Evolutionary conservation across 352 stramenopile species (phyloP), one percentile per base, ranked within the genome.

Genomic region (Thalassiosira exigua): DNA sequence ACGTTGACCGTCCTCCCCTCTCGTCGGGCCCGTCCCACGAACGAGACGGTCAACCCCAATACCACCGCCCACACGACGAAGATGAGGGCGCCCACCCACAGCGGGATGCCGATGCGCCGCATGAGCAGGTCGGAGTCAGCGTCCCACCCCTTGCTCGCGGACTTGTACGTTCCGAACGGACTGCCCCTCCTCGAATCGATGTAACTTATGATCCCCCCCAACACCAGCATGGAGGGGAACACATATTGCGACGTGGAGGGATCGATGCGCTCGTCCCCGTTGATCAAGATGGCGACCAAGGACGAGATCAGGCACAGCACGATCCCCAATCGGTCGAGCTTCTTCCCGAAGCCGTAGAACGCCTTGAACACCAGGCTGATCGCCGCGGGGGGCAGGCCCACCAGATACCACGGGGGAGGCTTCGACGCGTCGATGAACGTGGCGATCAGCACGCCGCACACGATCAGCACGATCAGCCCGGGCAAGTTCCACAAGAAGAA

Each of bases 301-400:
- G 88, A 90, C 17, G 93, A 94, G 3, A 92, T 75, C 17, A 94
- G 79, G 0, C 92, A 92, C 26, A 97, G 85, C 4, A 70, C 41
- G 39, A 83, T 67, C 26, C 80, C 82, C 22, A 93, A 60, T 21
- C 67, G 82, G 65, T 93, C 88, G 2, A 93, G 65, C 39, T 90
- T 91, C 17, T 69, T 44, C 22, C 59, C 77, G 69, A 93, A 93
- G 17, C 70, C 84, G 57, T 90, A 92, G 42, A 85, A 85, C 12
- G 95, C 94, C 68, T 97, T 96, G 56, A 97, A 96, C 11, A 98
- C 92, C 9, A 98, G 85, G 57, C 87, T 93, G 42, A 97, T 93
- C 1, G 95, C 94, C 5, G 95, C 95, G 0, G 95, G 93, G 39
- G 93, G 88, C 4, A 98, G 79, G 11, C 95, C 95, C 1, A 90